Evolutionary conservation across 2,329 filamentous ascomycete species (phyloP).

Genomic region (Pseudohalonectria lignicola): DNA sequence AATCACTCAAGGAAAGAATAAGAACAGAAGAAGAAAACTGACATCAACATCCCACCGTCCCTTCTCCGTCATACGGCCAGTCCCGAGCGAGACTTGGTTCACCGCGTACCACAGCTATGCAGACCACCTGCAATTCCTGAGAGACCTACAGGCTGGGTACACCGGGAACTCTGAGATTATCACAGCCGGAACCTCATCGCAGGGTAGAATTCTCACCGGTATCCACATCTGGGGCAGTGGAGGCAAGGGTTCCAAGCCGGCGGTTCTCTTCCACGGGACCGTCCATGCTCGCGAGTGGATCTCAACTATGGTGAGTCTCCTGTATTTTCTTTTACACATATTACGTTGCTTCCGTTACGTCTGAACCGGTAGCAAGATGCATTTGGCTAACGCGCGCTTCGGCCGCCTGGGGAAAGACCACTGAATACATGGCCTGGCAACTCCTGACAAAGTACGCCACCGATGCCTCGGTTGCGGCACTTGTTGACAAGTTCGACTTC

Average conservation of each 20-base stretch:
- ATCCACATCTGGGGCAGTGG: conserved; percentile 40
- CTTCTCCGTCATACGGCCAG: too few relatives aligned
- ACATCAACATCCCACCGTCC: not conserved
- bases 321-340: too few relatives aligned
- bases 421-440: conserved; percentile 41
- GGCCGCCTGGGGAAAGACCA: conserved; percentile 16
- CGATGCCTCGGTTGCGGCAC: conserved; percentile 23
- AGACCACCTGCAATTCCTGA: conserved; percentile 38
- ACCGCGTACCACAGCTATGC: conserved; percentile 39
- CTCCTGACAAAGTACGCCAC: conserved; percentile 34
- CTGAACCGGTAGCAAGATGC: not conserved
- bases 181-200: conserved; percentile 29
- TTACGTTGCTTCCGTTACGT: too few relatives aligned
- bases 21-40: too few relatives aligned
- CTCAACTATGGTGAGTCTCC: conserved; percentile 38
- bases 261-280: conserved; percentile 43
- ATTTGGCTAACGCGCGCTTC: too few relatives aligned
- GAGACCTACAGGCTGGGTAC: conserved; percentile 31
- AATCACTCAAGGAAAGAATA: too few relatives aligned
- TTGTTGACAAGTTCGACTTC: conserved; percentile 53
- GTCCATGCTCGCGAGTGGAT: conserved; percentile 54
- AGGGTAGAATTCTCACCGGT: conserved; percentile 47
- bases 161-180: conserved; percentile 36
- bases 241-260: conserved; percentile 32
- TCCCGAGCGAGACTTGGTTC: conserved; percentile 31